Base-by-base conservation (phyloP, 495 filamentous ascomycete genomes). In the Talaromyces nanjingensis region DNA sequence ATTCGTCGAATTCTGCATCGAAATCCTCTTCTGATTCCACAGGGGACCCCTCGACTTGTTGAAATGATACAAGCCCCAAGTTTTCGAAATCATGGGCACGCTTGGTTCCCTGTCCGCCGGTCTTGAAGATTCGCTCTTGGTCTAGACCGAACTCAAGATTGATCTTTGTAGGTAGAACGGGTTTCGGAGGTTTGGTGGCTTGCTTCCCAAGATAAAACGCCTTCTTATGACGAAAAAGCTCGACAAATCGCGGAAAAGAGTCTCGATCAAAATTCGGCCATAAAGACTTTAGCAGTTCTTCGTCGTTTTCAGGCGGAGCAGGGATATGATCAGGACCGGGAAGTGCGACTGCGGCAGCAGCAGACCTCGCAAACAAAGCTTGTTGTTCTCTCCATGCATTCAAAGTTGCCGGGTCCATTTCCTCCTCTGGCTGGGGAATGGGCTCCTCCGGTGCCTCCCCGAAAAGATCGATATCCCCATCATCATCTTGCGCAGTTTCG, bases 131-230 rank as follows among this genome's bases (percentile, higher is more conserved):
- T 64, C 89, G 88, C 66, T 92, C 88, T 67, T 94, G 87, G 68
- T 98, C 94, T 55, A 81, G 80, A 4, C 87, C 86, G 11, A 97
- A 74, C 63, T 98, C 94, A 6, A 98, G 76, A 63, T 86, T 90
- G 56, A 96, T 80, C 73, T 98, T 99, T 12, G 89, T 92, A 0
- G 92, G 91, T 14, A 91, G 79, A 18, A 97, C 79, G 1, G 89
- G 82, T 70, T 90, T 97, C 20, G 96, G 92, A 11, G 84, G 81
- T 71, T 91, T 93, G 1, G 79, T 31, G 2, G 89, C 89, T 49
- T 83, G 80, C 71, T 91, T 91, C 31, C 84, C 84, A 42, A 86
- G 73, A 68, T 87, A 92, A 34, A 83, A 78, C 2, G 89, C 89
- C 65, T 85, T 86, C 72, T 89, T 90, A 18, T 84, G 84, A 9